Percentiles rank a stretch among this genome's conserved stretches.
Conservation (phyloP, 2,329 filamentous ascomycete genomes). For the Paradendryphiella salina region DNA sequence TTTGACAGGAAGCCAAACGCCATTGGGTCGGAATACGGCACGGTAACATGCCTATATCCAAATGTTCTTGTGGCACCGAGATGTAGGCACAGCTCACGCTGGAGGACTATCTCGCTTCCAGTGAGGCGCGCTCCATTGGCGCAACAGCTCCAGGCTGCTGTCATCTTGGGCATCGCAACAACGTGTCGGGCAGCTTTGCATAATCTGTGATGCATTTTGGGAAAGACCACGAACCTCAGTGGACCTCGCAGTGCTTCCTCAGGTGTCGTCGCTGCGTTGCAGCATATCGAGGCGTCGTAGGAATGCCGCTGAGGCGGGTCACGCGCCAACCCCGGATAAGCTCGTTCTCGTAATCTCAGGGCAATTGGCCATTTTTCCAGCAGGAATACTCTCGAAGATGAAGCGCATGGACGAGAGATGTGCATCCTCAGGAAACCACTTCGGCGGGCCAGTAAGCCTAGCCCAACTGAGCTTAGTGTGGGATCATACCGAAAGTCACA, state of each 20-base stretch:
- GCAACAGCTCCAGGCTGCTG: conserved; percentile 21
- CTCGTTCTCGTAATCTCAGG: neutral
- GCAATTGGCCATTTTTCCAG: too few species aligned
- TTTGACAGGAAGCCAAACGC: neutral
- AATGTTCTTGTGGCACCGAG: neutral
- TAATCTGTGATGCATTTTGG: neutral
- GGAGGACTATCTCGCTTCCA: conserved; percentile 19
- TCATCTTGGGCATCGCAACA: conserved; percentile 21
- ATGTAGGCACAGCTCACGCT: conserved; percentile 12
- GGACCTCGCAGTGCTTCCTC: neutral
- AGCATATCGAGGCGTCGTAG: neutral
- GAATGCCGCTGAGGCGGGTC: neutral
- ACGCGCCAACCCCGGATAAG: neutral
- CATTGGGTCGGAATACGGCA: neutral
- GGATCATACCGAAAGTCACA: neutral
- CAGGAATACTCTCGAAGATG: neutral
- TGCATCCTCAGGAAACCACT: neutral
- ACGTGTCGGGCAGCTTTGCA: conserved; percentile 22
- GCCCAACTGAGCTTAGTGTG: neutral
- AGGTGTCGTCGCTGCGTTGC: neutral
- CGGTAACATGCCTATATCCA: neutral
- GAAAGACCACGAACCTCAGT: neutral
- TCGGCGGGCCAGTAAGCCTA: neutral
- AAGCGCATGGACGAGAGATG: neutral
- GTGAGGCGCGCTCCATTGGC: conserved; percentile 31